phyloP scores from a whole-genome alignment of 495 filamentous ascomycete species.

The Copromyces sp. region DNA sequence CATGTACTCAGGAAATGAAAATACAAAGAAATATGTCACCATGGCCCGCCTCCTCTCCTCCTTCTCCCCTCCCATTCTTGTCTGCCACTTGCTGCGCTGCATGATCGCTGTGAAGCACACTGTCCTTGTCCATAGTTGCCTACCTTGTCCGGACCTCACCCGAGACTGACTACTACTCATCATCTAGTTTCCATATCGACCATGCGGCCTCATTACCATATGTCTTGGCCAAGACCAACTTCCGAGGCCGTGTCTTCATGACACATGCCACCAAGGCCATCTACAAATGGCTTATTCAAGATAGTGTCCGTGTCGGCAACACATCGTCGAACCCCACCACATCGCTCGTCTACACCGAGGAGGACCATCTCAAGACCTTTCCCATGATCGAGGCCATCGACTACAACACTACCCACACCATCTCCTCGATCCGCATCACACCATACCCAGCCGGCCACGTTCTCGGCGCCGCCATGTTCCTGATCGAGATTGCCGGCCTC shows the following conservation, averaged over 20 bases:
- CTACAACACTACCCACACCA: constrained; percentile 94
- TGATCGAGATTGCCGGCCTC: constrained; percentile 89
- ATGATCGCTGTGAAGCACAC: constrained; percentile 3
- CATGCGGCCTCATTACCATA: constrained; percentile 95
- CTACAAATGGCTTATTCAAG: constrained; percentile 98
- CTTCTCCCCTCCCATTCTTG: constrained; percentile 7
- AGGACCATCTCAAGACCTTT: constrained; percentile 87
- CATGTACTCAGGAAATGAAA: constrained; percentile 27
- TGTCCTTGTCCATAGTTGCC: constrained; percentile 1
- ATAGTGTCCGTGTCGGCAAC: constrained; percentile 81
- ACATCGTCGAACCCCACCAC: constrained; percentile 67
- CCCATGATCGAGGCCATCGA: constrained; percentile 92
- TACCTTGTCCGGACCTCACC: neutral
- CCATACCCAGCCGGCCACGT: constrained; percentile 96
- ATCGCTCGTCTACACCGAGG: constrained; percentile 77
- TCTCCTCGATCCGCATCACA: constrained; percentile 91
- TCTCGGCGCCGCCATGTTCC: constrained; percentile 95
- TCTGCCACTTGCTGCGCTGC: constrained; percentile 10
- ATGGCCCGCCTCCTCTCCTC: constrained; percentile 17
- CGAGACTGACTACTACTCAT: constrained; percentile 16
- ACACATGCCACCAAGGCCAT: constrained; percentile 98
- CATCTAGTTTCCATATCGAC: constrained; percentile 83
- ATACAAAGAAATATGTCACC: constrained; percentile 25
- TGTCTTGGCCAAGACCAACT: constrained; percentile 94
- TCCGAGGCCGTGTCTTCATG: constrained; percentile 95